These are phyloP conservation scores for Diplodia scrobiculata DNA, from an alignment of 2,329 filamentous ascomycete genomes.

Conservation along the genomic window DNA sequence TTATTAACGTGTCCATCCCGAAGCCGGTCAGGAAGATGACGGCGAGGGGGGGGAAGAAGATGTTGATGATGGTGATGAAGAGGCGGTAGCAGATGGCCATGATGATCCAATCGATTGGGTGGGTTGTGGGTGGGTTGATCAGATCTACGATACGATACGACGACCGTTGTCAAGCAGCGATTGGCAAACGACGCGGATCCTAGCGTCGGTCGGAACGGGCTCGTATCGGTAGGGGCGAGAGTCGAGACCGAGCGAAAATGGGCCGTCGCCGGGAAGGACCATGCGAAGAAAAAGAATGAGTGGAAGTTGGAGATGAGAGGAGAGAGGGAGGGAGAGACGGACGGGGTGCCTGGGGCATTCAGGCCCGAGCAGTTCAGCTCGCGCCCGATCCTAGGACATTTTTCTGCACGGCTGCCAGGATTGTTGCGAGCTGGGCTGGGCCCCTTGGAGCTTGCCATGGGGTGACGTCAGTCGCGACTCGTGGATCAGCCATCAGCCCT, in stretches of 20 bases:
- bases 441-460: neutral
- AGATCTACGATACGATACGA: neutral
- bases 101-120: neutral
- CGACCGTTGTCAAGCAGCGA: neutral
- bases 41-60: slow-evolving; percentile 31
- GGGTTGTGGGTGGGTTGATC: neutral
- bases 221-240: neutral
- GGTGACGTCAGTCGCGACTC: neutral
- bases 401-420: slow-evolving; percentile 16
- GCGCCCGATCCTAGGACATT: neutral
- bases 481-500: neutral
- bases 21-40: slow-evolving; percentile 31
- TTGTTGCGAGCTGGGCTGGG: neutral
- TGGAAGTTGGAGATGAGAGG: neutral
- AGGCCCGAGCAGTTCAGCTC: neutral
- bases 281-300: neutral
- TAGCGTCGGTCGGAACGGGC: neutral
- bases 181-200: neutral
- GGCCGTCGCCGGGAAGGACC: neutral
- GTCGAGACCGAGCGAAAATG: neutral
- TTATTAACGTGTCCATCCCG: slow-evolving; percentile 30
- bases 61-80: slow-evolving; percentile 30
- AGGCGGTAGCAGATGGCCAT: slow-evolving; percentile 30
- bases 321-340: neutral
- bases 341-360: neutral